Evolutionary conservation across 441 rosid genomes (phyloP).

Genomic region (Pelargonium australe): DNA sequence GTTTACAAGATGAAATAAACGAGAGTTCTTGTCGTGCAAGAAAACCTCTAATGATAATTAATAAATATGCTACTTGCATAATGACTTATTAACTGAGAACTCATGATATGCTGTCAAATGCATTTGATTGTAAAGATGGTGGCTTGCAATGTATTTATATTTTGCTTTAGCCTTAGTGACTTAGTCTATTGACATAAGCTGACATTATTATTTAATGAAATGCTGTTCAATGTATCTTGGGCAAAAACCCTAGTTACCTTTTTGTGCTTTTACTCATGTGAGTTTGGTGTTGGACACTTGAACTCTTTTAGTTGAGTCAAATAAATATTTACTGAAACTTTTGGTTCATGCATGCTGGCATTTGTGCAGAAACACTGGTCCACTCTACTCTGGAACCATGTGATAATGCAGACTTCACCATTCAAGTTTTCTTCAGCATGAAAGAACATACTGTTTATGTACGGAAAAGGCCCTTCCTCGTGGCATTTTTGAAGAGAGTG

Average conservation of each 20-base stretch:
- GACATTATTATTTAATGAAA: not conserved
- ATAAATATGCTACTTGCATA: too few species aligned
- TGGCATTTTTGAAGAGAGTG: slow-evolving; percentile 81
- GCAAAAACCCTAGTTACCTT: not conserved
- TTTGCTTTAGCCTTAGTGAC: not conserved
- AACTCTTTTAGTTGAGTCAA: not conserved
- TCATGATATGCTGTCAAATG: too few species aligned
- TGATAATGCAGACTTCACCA: slow-evolving; percentile 69
- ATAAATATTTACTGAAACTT: not conserved
- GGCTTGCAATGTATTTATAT: not conserved
- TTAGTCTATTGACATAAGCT: not conserved
- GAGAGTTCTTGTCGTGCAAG: too few species aligned
- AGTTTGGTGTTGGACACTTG: not conserved
- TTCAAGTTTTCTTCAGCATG: slow-evolving; percentile 72
- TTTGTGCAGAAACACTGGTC: slow-evolving; percentile 77
- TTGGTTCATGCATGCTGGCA: not conserved
- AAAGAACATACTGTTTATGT: slow-evolving; percentile 85
- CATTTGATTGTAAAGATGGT: slow-evolving; percentile 1
- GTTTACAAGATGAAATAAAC: not conserved
- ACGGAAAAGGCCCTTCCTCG: slow-evolving; percentile 82
- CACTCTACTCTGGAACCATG: slow-evolving; percentile 88
- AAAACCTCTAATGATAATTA: too few species aligned
- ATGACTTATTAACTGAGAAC: too few species aligned
- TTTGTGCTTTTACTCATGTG: not conserved
- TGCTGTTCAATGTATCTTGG: too few species aligned